Evolutionary conservation across 2,329 filamentous ascomycete genomes (phyloP), one percentile per base, ranked within the genome.

Genomic region (Aspergillus candidus): DNA sequence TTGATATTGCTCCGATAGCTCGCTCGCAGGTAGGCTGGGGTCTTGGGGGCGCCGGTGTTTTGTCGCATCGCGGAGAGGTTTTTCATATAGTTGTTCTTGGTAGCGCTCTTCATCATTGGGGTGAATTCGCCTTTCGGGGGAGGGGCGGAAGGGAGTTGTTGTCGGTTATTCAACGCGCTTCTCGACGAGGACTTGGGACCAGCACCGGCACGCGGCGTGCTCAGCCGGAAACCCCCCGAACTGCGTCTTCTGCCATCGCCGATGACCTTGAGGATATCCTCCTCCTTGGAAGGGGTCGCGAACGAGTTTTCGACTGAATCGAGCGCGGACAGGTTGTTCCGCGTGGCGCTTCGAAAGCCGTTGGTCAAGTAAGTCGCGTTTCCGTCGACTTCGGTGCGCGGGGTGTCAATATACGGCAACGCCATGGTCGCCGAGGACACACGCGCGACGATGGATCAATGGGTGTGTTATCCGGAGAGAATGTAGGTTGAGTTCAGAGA

Each of bases 241-340:
- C 75, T 66, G 53, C 70, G 75, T 52, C 60, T 58, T 44, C 70
- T 67, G 12, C 80, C 80, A 64, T 86, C 85, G 54, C 82, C 81
- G 60, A 93, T 76, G 51, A 86, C 82, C 50, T 84, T 82, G 38
- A 94, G 72, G 17, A 96, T 71, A 56, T 93, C 87, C 58, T 82
- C 80, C 60, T 83, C 80, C 66, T 87, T 90, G 22, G 76, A 79
- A 17, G 86, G 90, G 27, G 87, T 89, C 44, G 83, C 80, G 56
- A 96, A 95, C 1, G 91, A 93, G 45, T 87, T 82, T 62, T 94
- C 88, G 58, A 89, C 84, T 41, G 88, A 94, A 65, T 94, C 88
- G 60, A 94, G 82, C 14, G 63, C 63, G 18, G 68, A 69, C 13
- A 71, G 52, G 41, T 70, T 65, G 39, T 64, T 60, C 48, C 67